Base-by-base conservation (phyloP, 192 early-diverging fungal genomes). In the Funneliformis mosseae region DNA sequence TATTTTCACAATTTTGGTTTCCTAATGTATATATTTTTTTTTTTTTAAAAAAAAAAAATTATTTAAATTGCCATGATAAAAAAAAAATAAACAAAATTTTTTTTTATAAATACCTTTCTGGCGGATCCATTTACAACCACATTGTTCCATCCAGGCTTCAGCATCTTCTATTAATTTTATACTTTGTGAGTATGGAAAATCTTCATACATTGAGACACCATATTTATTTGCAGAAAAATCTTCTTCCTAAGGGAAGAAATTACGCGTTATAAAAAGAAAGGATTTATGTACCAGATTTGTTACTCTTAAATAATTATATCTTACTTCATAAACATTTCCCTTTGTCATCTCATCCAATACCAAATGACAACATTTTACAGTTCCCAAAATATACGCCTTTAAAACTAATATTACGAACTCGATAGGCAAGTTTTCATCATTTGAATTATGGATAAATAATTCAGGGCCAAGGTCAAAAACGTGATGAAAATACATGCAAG, bases 211-310 rank as follows among this genome's bases (percentile, higher is more conserved):
- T 14, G 86, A 83, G 0, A 88, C 78, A 0, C 87, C 88, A 83
- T 88, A 91, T 67, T 84, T 80, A 81, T 89, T 91, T 25, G 87
- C 84, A 28, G 88, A 88, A 78, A 91, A 91, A 77, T 91, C 90
- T 43, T 91, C 88, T 81, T 91, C 90, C 85, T 87, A 46, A n/a
- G 16, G 9, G 18, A 33, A 38, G 2, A 41, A 70, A 42, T 42
- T 16, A 18, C 0, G 0, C 33, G 33, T 33, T 33, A 33, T 33
- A 33, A 3, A 33, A 33, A 33, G 0, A 33, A 70, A 21, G 18
- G 1, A 18, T 21, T 7, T 7, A 39, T 70, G 42, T 41, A 8
- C 3, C 5, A 62, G 25, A 64, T 27, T 12, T 27, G 12, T 4
- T 28, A n/a, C 7, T 27, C 8, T 16, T 63, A 72, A 77, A 21